Evolutionary conservation across 768 basidiomycete species (phyloP).

Genomic region (Termitomyces sp.): DNA sequence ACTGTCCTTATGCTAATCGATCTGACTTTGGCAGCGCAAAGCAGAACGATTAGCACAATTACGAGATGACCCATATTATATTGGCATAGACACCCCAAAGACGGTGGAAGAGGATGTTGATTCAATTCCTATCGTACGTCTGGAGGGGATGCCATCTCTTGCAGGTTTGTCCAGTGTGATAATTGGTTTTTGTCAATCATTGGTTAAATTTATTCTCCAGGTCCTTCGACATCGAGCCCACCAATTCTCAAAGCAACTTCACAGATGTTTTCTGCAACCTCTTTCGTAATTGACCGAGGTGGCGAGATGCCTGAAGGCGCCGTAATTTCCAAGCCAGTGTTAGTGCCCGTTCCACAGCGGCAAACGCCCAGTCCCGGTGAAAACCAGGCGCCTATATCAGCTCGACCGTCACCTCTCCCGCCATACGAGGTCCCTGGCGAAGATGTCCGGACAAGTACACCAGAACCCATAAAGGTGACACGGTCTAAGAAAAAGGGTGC

Average conservation of each 20-base stretch:
- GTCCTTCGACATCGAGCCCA: constrained; percentile 31
- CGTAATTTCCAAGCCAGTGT: constrained; percentile 22
- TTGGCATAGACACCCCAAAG: constrained; percentile 60
- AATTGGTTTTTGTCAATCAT: not conserved
- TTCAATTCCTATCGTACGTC: constrained; percentile 83
- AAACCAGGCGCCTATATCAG: constrained; percentile 31
- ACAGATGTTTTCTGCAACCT: constrained; percentile 39
- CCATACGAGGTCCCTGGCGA: constrained; percentile 55
- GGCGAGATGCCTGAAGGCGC: constrained; percentile 86
- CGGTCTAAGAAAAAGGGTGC: constrained; percentile 66
- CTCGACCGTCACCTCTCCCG: constrained; percentile 42
- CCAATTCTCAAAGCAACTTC: constrained; percentile 44
- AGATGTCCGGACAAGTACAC: constrained; percentile 45
- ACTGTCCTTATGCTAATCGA: not conserved
- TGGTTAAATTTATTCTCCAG: constrained; percentile 20
- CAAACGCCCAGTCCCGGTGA: constrained; percentile 16
- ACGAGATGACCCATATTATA: constrained; percentile 90
- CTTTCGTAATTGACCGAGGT: constrained; percentile 67
- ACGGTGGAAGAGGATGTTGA: constrained; percentile 65
- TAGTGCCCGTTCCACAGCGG: constrained; percentile 26
- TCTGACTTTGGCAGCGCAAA: constrained; percentile 49
- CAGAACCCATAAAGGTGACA: constrained; percentile 75
- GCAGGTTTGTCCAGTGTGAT: constrained; percentile 22
- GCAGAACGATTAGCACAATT: constrained; percentile 74
- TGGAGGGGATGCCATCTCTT: constrained; percentile 72